Percentiles rank a stretch among this genome's conserved stretches.
phyloP scores from a whole-genome alignment of 2,329 filamentous ascomycete genomes.

The Aspergillus sp. region DNA sequence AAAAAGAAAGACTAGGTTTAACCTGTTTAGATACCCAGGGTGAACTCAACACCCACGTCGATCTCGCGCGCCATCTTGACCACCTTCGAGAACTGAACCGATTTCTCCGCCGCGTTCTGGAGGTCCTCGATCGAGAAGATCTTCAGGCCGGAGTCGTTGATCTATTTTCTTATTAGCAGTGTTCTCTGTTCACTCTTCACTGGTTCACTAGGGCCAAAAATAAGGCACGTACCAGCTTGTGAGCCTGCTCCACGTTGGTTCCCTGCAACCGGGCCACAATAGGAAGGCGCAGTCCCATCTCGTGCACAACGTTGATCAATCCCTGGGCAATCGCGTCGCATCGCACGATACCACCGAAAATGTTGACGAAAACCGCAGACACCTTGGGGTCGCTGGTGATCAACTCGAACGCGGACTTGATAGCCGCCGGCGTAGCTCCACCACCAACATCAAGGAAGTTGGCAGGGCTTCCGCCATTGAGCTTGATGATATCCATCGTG shows the following conservation, averaged over 20 bases:
- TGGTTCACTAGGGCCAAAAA: neutral
- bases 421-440: slow-evolving; percentile 91
- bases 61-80: slow-evolving; percentile 98
- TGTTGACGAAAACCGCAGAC: slow-evolving; percentile 98
- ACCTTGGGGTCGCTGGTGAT: slow-evolving; percentile 99
- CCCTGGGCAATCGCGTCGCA: slow-evolving; percentile 96
- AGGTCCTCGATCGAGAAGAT: slow-evolving; percentile 99
- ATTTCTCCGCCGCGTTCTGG: slow-evolving; percentile 94
- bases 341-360: slow-evolving; percentile 97
- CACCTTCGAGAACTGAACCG: slow-evolving; percentile 97
- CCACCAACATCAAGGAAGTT: slow-evolving; percentile 99
- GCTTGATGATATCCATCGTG: slow-evolving; percentile 99
- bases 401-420: slow-evolving; percentile 95
- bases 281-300: slow-evolving; percentile 90
- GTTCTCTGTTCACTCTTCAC: neutral
- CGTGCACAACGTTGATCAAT: slow-evolving; percentile 87
- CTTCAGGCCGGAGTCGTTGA: slow-evolving; percentile 97
- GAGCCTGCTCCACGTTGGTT: slow-evolving; percentile 94
- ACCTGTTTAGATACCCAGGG: slow-evolving; percentile 72
- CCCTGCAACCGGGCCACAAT: slow-evolving; percentile 96
- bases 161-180: slow-evolving; percentile 36
- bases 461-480: slow-evolving; percentile 89
- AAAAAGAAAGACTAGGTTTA: neutral
- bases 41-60: slow-evolving; percentile 93
- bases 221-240: slow-evolving; percentile 54